Evolutionary conservation across 192 early-diverging fungal species (phyloP), one percentile per base, ranked within the genome.

Genomic region (Coemansia guatemalensis): DNA sequence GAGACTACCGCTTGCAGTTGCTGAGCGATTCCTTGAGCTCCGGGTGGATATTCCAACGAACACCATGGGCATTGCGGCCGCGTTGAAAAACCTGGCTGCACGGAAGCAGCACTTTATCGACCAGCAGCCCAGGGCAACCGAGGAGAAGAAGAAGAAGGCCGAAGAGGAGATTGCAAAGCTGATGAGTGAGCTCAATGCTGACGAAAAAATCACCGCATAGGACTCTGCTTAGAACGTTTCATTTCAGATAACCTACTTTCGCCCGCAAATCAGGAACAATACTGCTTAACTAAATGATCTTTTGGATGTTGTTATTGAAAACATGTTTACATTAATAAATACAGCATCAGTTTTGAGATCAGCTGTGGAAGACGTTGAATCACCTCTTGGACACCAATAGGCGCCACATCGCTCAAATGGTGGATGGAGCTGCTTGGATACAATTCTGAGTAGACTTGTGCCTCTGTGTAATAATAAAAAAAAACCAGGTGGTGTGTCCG

Each of bases 141-240:
- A 75, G 8, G 89, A 90, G 72, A 96, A 95, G 84, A 95, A 91
- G 86, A 86, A 82, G 62, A 88, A 88, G 74, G 96, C 92, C 50
- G 88, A 95, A 76, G 90, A 86, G 56, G 89, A 89, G 82, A 89
- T 96, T 63, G 88, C 85, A 33, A 86, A 86, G 61, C 81, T 93
- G 64, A 70, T 73, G 71, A 65, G 78, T 14, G 83, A 88, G 83
- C 72, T 83, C 24, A 78, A 85, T 3, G 66, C 65, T 6, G 78
- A 80, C 65, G 77, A 80, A 53, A 80, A 80, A 68, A 80, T 80
- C 26, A 62, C 62, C 7, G 64, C 52, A 17, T 60, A 67, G 21
- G 25, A 14, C 18, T n/a, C 51, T 25, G 22, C 51, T 44, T 44
- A 44, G 8, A 17, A 17, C 14, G 2, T 3, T 12, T 44, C n/a